Base-by-base conservation (phyloP, 2,329 filamentous ascomycete species). In the Fusarium acutatum region DNA sequence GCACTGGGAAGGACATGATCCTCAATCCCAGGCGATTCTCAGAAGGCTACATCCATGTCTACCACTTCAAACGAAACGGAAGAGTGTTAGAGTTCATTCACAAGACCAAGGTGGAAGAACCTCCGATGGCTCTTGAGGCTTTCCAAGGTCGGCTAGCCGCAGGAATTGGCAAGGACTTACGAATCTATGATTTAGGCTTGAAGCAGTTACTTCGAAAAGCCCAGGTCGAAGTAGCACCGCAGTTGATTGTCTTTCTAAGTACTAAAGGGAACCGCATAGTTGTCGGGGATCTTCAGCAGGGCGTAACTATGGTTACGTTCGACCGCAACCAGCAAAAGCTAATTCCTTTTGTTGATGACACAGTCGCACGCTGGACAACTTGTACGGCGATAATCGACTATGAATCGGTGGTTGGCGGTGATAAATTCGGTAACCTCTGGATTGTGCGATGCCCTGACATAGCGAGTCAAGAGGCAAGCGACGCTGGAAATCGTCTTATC, bases 401-500 rank as follows among this genome's bases (percentile, higher is more conserved):
- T 81, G 96, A 99, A 81, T 97, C 96, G 2, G 91, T 94, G 24
- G 95, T 95, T 7, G 96, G 96, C 34, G 96, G 96, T 37, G 96
- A 99, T 85, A 98, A 98, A 80, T 99, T 99, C 74, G 97, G 96
- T 67, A 99, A 99, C 77, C 83, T 99, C 17, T 99, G 95, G 92
- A 89, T 98, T 46, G 88, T 99, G 24, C 92, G 97, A 49, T 96
- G 94, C 77, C 95, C 96, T 0, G 86, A 91, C 65, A 96, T 97
- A 81, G 91, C 92, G 7, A 97, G 94, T 35, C 92, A 95, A 0
- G 97, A 3, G 13, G 43, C 4, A 5, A 0, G 7, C 0, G 8
- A 28, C 2, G 13, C 13, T 3, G 24, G 4, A 7, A 28, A 3
- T 22, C 9, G 8, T 4, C 5, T 15, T 13, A 1, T 1, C 4